Conservation (phyloP, 2,329 filamentous ascomycete species). For the Trichoderma atroviride region DNA sequence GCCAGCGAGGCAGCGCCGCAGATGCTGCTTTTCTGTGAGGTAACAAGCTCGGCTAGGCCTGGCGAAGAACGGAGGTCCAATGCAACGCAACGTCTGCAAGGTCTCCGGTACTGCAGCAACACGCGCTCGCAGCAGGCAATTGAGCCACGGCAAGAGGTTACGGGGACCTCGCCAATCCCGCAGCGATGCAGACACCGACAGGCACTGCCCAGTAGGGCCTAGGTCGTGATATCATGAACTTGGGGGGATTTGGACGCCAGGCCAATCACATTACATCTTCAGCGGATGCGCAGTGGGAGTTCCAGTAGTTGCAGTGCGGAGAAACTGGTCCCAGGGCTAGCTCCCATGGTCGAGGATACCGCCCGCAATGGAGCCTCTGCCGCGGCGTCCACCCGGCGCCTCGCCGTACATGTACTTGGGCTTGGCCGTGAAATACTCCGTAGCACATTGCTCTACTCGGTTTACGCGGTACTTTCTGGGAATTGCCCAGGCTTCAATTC, state of each 20-base stretch:
- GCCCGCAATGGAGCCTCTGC: not conserved
- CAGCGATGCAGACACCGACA: not conserved
- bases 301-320: constrained; percentile 11
- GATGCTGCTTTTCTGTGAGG: constrained; percentile 6
- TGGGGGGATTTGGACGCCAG: not conserved
- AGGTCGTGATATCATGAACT: constrained; percentile 4
- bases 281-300: not conserved
- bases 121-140: not conserved
- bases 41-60: not conserved
- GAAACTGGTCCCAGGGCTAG: constrained; percentile 10
- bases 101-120: constrained; percentile 13
- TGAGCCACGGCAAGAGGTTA: constrained; percentile 4
- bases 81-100: not conserved
- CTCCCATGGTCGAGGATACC: not conserved
- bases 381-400: not conserved
- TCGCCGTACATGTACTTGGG: not conserved
- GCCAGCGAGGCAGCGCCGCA: not conserved
- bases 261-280: constrained; percentile 19
- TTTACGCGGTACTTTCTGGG: not conserved
- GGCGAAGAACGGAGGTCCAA: not conserved
- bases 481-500: not conserved
- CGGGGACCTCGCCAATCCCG: not conserved
- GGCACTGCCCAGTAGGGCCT: not conserved
- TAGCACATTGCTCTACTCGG: not conserved
- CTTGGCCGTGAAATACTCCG: not conserved